Evolutionary conservation across 257 asterid genomes (phyloP).

Genomic region (Anisodus acutangulus): DNA sequence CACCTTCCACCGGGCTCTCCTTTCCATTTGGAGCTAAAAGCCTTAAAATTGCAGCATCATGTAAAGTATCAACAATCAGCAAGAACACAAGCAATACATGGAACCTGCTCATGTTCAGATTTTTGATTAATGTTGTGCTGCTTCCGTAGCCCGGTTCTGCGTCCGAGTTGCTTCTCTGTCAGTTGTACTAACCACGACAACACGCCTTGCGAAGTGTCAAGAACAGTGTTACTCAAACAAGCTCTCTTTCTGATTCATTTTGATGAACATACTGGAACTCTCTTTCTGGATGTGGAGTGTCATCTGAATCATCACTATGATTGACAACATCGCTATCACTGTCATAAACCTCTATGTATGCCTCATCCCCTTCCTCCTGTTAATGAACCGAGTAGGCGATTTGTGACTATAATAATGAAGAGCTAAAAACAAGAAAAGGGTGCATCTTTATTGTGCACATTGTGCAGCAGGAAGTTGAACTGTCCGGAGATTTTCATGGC

Average conservation of each 20-base stretch:
- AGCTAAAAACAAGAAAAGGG: background rate
- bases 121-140: background rate
- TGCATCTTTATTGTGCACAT: background rate
- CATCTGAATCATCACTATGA: constrained; percentile 34
- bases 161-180: background rate
- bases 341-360: constrained; percentile 44
- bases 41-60: background rate
- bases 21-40: background rate
- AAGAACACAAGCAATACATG: background rate
- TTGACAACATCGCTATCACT: constrained; percentile 41
- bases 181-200: background rate
- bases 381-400: constrained; percentile 17
- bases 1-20: background rate
- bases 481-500: background rate
- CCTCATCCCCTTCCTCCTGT: constrained; percentile 62
- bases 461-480: background rate
- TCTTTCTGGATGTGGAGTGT: constrained; percentile 39
- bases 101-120: background rate
- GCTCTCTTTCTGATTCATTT: constrained; percentile 51
- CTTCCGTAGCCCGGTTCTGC: background rate
- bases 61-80: background rate
- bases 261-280: constrained; percentile 44
- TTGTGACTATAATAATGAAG: background rate
- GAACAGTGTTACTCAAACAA: constrained; percentile 35
- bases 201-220: background rate